phyloP scores from a whole-genome alignment of 2,329 filamentous ascomycete species.

The Colletotrichum sublineola region DNA sequence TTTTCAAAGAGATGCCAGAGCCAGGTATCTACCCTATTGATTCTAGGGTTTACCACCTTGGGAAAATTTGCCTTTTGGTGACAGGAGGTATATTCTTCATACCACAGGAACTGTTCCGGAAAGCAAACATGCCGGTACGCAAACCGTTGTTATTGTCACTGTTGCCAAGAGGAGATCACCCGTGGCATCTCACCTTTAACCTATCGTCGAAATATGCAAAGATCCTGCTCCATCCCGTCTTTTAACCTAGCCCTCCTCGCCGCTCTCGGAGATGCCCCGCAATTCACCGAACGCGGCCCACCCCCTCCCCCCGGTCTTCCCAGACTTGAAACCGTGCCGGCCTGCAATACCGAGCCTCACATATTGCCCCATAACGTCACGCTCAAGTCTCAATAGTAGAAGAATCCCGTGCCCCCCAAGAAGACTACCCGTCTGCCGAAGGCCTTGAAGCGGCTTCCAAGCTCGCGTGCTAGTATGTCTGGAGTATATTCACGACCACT shows the following conservation, averaged over 20 bases:
- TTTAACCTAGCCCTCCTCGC: background rate
- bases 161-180: background rate
- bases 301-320: slow-evolving; percentile 5
- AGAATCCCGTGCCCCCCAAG: background rate
- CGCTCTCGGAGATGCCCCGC: background rate
- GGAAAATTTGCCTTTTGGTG: background rate
- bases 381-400: slow-evolving; percentile 18
- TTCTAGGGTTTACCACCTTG: background rate
- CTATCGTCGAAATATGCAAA: slow-evolving; percentile 6
- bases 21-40: no score
- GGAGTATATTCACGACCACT: background rate
- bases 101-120: background rate
- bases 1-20: no score
- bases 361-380: slow-evolving; percentile 28
- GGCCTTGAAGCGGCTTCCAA: slow-evolving; percentile 8
- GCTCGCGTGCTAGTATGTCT: background rate
- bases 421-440: background rate
- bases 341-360: slow-evolving; percentile 16
- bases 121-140: background rate
- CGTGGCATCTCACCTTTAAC: slow-evolving; percentile 14
- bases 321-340: slow-evolving; percentile 29
- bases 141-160: background rate
- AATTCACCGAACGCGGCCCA: slow-evolving; percentile 20
- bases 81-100: background rate
- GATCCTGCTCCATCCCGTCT: background rate